Conservation (phyloP, 2,329 filamentous ascomycete species). For the Botrytis squamosa region DNA sequence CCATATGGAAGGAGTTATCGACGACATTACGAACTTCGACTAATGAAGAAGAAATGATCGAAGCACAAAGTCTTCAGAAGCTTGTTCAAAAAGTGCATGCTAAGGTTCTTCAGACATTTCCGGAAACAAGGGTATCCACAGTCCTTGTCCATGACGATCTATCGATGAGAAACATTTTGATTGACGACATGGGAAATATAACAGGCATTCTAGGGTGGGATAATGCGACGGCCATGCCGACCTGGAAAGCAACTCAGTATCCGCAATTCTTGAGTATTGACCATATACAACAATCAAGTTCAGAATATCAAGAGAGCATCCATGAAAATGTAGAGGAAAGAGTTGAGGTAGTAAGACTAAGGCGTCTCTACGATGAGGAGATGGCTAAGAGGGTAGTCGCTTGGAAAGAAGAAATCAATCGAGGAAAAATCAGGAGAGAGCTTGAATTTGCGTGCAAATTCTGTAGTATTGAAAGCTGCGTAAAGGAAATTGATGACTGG, state of each 20-base stretch:
- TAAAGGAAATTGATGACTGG: background rate
- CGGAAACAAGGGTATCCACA: background rate
- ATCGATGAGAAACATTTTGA: conserved; percentile 9
- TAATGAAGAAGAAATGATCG: background rate
- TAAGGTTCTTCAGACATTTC: background rate
- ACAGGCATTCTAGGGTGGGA: background rate
- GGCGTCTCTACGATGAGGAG: background rate
- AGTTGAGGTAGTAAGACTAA: background rate
- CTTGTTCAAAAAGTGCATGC: background rate
- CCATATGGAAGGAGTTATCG: background rate
- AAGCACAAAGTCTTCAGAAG: background rate
- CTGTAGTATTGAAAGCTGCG: background rate
- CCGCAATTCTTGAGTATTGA: background rate
- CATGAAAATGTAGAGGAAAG: background rate
- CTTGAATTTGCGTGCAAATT: conserved; percentile 14
- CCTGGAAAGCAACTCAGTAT: background rate
- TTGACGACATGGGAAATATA: background rate
- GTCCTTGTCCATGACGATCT: background rate
- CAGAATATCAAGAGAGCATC: background rate
- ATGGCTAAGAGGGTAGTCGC: background rate
- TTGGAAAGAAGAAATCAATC: background rate
- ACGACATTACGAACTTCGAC: background rate
- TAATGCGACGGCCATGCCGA: background rate
- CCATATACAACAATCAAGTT: background rate
- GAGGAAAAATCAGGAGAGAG: background rate